phyloP scores from a whole-genome alignment of 345 rosid species.

The Physaria fendleri region DNA sequence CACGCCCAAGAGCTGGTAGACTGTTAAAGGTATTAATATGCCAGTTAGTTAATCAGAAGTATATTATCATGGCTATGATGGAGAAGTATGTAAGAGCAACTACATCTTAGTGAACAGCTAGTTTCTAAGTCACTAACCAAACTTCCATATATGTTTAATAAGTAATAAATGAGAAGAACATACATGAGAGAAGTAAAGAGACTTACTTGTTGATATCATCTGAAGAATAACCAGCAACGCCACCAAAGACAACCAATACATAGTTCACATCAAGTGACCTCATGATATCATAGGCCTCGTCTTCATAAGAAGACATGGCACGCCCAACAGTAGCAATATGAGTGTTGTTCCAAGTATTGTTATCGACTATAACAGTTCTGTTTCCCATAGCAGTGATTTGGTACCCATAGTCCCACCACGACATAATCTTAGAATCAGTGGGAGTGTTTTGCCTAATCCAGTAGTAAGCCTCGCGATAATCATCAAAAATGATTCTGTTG shows the following conservation, averaged over 20 bases:
- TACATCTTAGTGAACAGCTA: neutral
- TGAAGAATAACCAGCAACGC: slow-evolving; percentile 98
- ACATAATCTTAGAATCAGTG: slow-evolving; percentile 94
- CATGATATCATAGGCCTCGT: slow-evolving; percentile 93
- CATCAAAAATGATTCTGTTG: slow-evolving; percentile 86
- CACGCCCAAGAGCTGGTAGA: neutral
- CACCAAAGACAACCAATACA: slow-evolving; percentile 96
- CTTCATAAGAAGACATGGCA: slow-evolving; percentile 98
- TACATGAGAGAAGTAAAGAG: neutral
- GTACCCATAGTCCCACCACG: slow-evolving; percentile 99
- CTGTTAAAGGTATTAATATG: neutral
- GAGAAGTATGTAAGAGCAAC: neutral
- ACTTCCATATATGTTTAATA: neutral
- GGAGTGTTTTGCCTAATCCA: slow-evolving; percentile 99
- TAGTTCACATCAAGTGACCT: slow-evolving; percentile 93
- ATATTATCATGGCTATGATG: neutral
- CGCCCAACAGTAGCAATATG: slow-evolving; percentile 99
- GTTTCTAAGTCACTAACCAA: neutral
- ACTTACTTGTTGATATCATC: slow-evolving; percentile 98
- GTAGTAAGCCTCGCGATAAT: slow-evolving; percentile 96
- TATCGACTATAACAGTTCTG: slow-evolving; percentile 97
- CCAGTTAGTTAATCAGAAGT: neutral
- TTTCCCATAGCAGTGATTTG: slow-evolving; percentile 99
- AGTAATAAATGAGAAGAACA: neutral
- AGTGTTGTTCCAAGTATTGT: slow-evolving; percentile 99